phyloP scores from a whole-genome alignment of 2,329 filamentous ascomycete genomes.

The Sarocladium oryzae region DNA sequence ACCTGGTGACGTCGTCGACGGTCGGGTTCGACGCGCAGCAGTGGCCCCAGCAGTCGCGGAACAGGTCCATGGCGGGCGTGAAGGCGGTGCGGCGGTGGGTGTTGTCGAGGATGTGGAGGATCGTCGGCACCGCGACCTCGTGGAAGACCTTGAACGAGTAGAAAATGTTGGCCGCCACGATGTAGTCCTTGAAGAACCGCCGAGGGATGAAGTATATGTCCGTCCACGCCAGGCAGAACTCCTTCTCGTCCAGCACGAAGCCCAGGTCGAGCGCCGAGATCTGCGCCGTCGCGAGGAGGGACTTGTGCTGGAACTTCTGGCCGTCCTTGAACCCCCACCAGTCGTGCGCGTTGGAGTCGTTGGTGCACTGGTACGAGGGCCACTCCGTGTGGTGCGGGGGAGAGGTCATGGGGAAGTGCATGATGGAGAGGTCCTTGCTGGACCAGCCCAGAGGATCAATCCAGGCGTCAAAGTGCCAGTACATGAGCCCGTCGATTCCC shows the following conservation, averaged over 20 bases:
- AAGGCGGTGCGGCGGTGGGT: slow-evolving; percentile 10
- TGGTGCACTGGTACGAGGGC: not conserved
- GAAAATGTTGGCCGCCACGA: slow-evolving; percentile 15
- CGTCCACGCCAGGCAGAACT: slow-evolving; percentile 19
- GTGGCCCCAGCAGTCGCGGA: not conserved
- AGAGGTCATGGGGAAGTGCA: slow-evolving; percentile 18
- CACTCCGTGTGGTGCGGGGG: slow-evolving; percentile 8
- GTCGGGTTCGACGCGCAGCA: not conserved
- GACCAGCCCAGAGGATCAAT: slow-evolving; percentile 22
- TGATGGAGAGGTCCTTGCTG: slow-evolving; percentile 20
- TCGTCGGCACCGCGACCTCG: slow-evolving; percentile 24
- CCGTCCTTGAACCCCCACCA: not conserved
- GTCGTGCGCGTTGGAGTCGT: not conserved
- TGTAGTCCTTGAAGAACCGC: slow-evolving; percentile 24
- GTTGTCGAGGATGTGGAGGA: slow-evolving; percentile 22
- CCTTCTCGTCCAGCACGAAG: not conserved
- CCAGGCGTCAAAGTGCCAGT: slow-evolving; percentile 28
- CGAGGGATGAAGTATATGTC: slow-evolving; percentile 28
- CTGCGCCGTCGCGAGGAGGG: not conserved
- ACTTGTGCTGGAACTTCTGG: not conserved
- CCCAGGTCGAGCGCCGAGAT: not conserved
- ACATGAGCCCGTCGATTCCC: slow-evolving; percentile 23
- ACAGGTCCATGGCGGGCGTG: not conserved
- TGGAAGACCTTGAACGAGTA: slow-evolving; percentile 18
- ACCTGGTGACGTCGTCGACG: too few relatives aligned